Evolutionary conservation across 345 rosid species (phyloP).

Genomic region (Eutrema yunnanense): DNA sequence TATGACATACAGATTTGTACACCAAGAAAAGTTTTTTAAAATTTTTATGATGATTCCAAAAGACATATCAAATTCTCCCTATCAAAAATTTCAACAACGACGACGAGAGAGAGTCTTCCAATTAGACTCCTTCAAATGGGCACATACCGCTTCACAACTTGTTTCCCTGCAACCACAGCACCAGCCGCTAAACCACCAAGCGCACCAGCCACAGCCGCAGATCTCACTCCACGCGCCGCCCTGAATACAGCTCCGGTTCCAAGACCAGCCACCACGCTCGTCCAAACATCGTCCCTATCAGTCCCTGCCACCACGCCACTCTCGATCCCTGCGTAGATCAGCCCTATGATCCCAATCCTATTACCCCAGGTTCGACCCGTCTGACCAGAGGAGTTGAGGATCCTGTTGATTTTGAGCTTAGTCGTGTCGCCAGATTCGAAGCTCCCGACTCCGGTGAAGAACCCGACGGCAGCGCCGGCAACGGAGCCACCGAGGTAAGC

Average conservation of each 20-base stretch:
- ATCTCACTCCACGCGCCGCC: conserved; percentile 88
- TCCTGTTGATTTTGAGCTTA: conserved; percentile 76
- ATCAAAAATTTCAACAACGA: conserved; percentile 25
- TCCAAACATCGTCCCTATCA: conserved; percentile 87
- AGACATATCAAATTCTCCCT: conserved; percentile 15
- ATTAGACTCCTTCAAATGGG: conserved; percentile 47
- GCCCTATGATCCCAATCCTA: conserved; percentile 64
- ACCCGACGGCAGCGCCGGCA: conserved; percentile 54
- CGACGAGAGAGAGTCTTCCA: neutral
- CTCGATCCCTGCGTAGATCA: conserved; percentile 74
- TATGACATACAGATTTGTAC: conserved; percentile 14
- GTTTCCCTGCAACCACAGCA: conserved; percentile 70
- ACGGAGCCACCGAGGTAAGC: conserved; percentile 68
- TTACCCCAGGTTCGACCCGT: conserved; percentile 81
- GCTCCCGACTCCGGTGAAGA: conserved; percentile 47
- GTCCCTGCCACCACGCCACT: conserved; percentile 59
- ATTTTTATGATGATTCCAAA: conserved; percentile 19
- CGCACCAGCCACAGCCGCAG: conserved; percentile 97
- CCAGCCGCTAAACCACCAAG: conserved; percentile 86
- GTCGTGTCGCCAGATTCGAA: conserved; percentile 71
- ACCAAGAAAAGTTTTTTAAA: neutral
- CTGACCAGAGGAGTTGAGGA: conserved; percentile 74
- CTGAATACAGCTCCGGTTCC: conserved; percentile 81
- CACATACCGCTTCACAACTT: conserved; percentile 68
- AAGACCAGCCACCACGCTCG: conserved; percentile 85